phyloP scores from a whole-genome alignment of 306 rosid species.

The Lotus japonicus region DNA sequence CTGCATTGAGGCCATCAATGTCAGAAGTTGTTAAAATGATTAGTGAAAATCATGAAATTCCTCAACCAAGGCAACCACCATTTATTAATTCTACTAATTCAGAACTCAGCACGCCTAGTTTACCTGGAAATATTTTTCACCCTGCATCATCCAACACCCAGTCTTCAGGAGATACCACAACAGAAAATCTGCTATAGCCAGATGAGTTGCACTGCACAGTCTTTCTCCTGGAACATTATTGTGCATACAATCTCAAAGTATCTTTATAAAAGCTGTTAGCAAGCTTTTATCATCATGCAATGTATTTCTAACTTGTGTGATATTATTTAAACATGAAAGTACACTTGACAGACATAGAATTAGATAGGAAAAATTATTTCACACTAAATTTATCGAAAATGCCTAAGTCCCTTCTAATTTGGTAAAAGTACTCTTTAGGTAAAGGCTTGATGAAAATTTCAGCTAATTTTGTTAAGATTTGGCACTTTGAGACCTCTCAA shows the following conservation, averaged over 20 bases:
- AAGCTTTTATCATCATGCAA: too few species aligned
- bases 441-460: too few species aligned
- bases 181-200: slow-evolving; percentile 4
- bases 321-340: too few species aligned
- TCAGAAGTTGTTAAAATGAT: slow-evolving; percentile 33
- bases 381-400: too few species aligned
- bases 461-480: too few species aligned
- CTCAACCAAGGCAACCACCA: slow-evolving; percentile 22
- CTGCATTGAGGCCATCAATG: slow-evolving; percentile 33
- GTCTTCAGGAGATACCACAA: slow-evolving; percentile 21
- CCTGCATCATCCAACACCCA: slow-evolving; percentile 2
- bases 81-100: slow-evolving; percentile 15
- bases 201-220: not conserved
- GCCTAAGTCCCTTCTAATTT: too few species aligned
- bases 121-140: not conserved
- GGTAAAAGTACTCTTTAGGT: too few species aligned
- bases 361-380: too few species aligned
- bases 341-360: too few species aligned
- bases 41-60: slow-evolving; percentile 10
- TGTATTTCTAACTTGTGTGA: too few species aligned
- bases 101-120: slow-evolving; percentile 15
- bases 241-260: slow-evolving; percentile 9
- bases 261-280: too few species aligned
- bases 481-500: too few species aligned
- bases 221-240: not conserved